Evolutionary conservation across 2,329 filamentous ascomycete species (phyloP).

Genomic region (Sodiomyces alkalinus): DNA sequence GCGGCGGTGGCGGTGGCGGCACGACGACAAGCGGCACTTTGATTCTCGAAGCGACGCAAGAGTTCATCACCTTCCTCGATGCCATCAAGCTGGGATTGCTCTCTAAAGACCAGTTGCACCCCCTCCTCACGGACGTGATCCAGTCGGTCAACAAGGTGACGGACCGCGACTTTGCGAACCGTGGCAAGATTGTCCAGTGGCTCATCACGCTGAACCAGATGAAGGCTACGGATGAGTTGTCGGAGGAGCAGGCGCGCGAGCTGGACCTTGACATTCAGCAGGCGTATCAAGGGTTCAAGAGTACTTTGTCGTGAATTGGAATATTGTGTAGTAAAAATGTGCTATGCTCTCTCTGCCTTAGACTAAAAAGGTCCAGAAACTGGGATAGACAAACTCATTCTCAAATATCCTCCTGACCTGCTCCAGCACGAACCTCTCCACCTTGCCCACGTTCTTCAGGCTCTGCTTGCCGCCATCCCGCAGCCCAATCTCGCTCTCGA

Average conservation of each 20-base stretch:
- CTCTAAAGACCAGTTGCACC: constrained; percentile 93
- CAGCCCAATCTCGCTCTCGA: constrained; percentile 95
- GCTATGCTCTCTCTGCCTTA: no score
- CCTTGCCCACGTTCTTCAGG: constrained; percentile 95
- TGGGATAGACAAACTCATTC: constrained; percentile 96
- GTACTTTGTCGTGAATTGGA: constrained; percentile 42
- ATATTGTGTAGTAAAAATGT: background rate
- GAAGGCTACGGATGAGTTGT: constrained; percentile 84
- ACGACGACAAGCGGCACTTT: constrained; percentile 44
- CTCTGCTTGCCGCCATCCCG: constrained; percentile 86
- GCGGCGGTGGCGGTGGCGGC: no score
- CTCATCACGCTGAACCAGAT: constrained; percentile 95
- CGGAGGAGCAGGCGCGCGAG: constrained; percentile 75
- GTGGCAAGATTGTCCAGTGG: constrained; percentile 97
- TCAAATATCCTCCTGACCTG: constrained; percentile 96
- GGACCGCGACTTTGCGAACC: constrained; percentile 83
- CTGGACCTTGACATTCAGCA: constrained; percentile 87
- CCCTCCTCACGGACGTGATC: constrained; percentile 85
- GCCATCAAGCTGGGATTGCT: constrained; percentile 83
- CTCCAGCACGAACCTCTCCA: constrained; percentile 92
- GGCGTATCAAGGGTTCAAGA: constrained; percentile 89
- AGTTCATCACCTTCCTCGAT: constrained; percentile 96
- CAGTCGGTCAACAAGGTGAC: constrained; percentile 96
- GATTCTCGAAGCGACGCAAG: constrained; percentile 84
- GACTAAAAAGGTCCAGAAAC: constrained; percentile 94